A percentile compares a stretch with the other conserved stretches of the same genome.
Conservation (phyloP, 352 stramenopile genomes). For the Pythium inflatum region DNA sequence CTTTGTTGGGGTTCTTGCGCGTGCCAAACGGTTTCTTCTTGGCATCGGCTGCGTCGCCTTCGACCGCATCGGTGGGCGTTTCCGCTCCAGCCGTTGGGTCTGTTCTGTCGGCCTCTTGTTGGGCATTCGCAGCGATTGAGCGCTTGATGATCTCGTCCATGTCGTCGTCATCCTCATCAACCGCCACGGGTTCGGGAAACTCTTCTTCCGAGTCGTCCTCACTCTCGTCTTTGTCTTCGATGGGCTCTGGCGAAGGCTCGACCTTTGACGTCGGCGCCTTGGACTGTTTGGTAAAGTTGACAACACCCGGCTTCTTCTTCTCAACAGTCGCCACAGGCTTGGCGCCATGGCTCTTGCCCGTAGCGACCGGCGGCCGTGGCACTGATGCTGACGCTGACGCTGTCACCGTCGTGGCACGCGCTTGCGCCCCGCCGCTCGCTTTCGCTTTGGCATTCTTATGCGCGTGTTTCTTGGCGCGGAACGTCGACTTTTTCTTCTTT, state of each 20-base stretch:
- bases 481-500: conserved; percentile 78
- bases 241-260: no score
- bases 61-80: not conserved
- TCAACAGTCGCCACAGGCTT: no score
- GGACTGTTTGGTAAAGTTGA: conserved; percentile 17
- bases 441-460: conserved; percentile 58
- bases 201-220: conserved; percentile 27
- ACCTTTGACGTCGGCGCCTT: no score
- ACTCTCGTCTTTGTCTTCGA: conserved; percentile 18
- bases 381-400: not conserved
- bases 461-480: conserved; percentile 76
- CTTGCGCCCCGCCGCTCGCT: conserved; percentile 5
- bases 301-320: conserved; percentile 24
- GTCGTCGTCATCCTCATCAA: conserved; percentile 32
- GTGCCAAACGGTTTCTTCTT: conserved; percentile 62
- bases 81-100: no score
- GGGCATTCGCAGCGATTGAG: conserved; percentile 23
- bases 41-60: not conserved
- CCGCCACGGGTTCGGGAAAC: conserved; percentile 1
- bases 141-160: conserved; percentile 28
- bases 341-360: no score
- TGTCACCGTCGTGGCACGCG: not conserved
- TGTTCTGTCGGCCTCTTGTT: conserved; percentile 14
- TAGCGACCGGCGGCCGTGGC: no score
- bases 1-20: conserved; percentile 86